Evolutionary conservation across 164 flowering plant genomes (phyloP).

Genomic region (Euptelea pleiosperma): DNA sequence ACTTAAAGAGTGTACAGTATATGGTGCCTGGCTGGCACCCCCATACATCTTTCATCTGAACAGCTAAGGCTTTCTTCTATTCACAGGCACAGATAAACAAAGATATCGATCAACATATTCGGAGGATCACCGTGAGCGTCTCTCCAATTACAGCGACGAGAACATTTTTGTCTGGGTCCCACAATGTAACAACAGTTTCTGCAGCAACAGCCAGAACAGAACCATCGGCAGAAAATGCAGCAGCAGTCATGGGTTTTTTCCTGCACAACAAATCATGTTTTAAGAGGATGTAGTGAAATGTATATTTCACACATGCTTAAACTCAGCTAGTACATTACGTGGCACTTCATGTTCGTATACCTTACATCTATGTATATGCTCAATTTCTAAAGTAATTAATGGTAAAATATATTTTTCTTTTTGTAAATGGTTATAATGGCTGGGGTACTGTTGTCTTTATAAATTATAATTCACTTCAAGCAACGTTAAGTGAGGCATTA

Average conservation of each 20-base stretch:
- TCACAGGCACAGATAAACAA: not conserved
- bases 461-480: too few species aligned
- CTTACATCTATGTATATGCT: not conserved
- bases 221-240: constrained; percentile 89
- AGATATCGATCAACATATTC: not conserved
- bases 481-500: too few species aligned
- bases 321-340: not conserved
- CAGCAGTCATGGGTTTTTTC: constrained; percentile 88
- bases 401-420: too few species aligned
- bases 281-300: not conserved
- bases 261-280: constrained; percentile 22
- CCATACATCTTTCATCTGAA: not conserved
- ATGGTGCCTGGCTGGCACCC: too few species aligned
- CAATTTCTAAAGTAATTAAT: too few species aligned
- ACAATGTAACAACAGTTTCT: constrained; percentile 75
- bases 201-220: constrained; percentile 95
- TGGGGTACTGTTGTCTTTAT: too few species aligned
- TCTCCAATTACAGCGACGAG: constrained; percentile 87
- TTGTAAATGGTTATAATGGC: too few species aligned
- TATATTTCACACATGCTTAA: not conserved
- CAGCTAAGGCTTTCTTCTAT: not conserved
- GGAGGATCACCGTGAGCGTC: constrained; percentile 46
- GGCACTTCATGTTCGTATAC: not conserved
- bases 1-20: too few species aligned
- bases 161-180: constrained; percentile 80